Evolutionary conservation across 345 rosid genomes (phyloP).

Genomic region (Brassica nigra): DNA sequence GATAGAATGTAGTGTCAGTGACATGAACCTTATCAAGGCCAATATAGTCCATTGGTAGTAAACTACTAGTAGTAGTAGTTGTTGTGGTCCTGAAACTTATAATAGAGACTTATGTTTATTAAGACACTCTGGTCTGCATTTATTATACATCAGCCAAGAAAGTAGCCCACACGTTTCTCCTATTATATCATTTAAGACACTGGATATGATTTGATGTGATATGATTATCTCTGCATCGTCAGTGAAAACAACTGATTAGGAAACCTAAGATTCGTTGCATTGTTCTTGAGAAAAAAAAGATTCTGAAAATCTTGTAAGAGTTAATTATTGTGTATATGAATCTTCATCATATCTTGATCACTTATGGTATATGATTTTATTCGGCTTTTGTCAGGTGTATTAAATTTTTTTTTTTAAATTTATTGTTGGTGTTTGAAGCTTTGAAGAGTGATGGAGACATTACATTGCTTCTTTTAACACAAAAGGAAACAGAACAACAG

Average conservation of each 20-base stretch:
- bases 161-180: conserved; percentile 38
- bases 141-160: conserved; percentile 36
- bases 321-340: conserved; percentile 13
- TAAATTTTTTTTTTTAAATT: conserved; percentile 29
- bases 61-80: conserved; percentile 30
- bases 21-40: conserved; percentile 30
- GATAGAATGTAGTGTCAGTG: conserved; percentile 39
- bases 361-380: conserved; percentile 41
- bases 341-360: conserved; percentile 33
- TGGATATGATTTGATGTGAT: background rate
- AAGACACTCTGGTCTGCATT: conserved; percentile 24
- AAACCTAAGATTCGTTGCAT: conserved; percentile 20
- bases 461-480: conserved; percentile 55
- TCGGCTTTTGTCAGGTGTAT: conserved; percentile 65
- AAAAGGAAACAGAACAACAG: conserved; percentile 48
- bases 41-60: conserved; percentile 24
- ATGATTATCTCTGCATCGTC: conserved; percentile 27
- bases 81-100: conserved; percentile 47
- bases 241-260: conserved; percentile 16
- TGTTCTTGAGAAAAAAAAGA: conserved; percentile 31
- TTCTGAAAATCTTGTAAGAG: conserved; percentile 21
- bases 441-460: conserved; percentile 69
- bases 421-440: conserved; percentile 45
- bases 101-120: conserved; percentile 25
- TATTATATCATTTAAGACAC: conserved; percentile 28